These are phyloP conservation scores for Penicillium sp. DNA, from an alignment of 2,329 filamentous ascomycete genomes.

Conservation along the genomic window DNA sequence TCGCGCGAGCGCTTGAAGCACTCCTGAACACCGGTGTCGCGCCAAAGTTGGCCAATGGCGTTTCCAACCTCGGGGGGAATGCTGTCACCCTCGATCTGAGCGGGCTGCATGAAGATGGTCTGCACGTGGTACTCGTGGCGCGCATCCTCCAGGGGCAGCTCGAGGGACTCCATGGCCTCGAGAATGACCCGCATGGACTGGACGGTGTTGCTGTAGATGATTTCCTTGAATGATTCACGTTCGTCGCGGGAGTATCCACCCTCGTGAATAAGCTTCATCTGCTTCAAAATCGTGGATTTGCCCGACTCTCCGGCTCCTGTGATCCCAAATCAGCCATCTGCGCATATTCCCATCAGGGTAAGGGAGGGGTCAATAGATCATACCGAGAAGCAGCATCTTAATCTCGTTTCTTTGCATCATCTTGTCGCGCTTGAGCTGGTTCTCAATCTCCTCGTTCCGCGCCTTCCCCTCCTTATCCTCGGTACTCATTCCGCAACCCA, in stretches of 20 bases:
- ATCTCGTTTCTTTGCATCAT: conserved; percentile 99
- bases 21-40: conserved; percentile 85
- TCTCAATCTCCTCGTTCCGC: conserved; percentile 99
- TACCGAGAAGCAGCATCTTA: conserved; percentile 99
- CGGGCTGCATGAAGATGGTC: conserved; percentile 97
- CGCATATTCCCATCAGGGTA: background rate
- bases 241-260: conserved; percentile 95
- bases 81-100: conserved; percentile 92
- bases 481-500: conserved; percentile 99
- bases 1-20: conserved; percentile 95
- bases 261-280: conserved; percentile 99
- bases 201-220: conserved; percentile 69
- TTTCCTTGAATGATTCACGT: conserved; percentile 67
- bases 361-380: conserved; percentile 36
- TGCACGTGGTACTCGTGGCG: conserved; percentile 96
- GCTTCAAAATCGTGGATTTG: conserved; percentile 91
- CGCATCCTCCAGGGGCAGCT: conserved; percentile 83
- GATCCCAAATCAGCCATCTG: conserved; percentile 14
- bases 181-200: conserved; percentile 69
- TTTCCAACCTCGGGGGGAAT: conserved; percentile 91
- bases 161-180: conserved; percentile 65
- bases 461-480: conserved; percentile 99
- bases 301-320: conserved; percentile 95
- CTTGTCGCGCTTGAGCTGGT: conserved; percentile 97
- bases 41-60: conserved; percentile 90